Evolutionary conservation across 2,329 filamentous ascomycete genomes (phyloP), one percentile per base, ranked within the genome.

Genomic region (Aspergillus fischeri): DNA sequence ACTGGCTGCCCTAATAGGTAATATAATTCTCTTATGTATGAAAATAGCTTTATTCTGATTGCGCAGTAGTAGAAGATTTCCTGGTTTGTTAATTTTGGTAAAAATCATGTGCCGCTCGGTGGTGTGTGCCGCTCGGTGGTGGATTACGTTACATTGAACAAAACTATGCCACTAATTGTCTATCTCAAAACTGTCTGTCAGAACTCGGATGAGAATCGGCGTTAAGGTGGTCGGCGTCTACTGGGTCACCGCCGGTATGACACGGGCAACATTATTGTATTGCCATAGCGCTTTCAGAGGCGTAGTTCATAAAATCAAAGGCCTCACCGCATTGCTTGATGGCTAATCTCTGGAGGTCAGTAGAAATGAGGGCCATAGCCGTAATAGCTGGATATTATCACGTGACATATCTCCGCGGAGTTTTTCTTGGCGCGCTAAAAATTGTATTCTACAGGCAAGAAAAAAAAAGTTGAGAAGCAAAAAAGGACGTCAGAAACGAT

Each of bases 401-500:
- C 67, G 67, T 69, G 67, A 65, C 29, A 2, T 2, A 45, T 59
- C 62, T 63, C 60, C 59, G 59, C 57, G 51, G 54, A 47, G 14
- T 11, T 25, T 47, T 47, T 27, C 44, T 47, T 47, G 44, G 58
- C 57, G 58, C 62, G 59, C 64, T 65, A 65, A 67, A 67, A 65
- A 61, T 65, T 65, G 56, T 66, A 66, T 65, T 60, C 42, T 45
- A 20, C 42, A 25, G 21, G 21, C 24, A 11, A 25, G 44, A 54
- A 61, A 65, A 64, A 64, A 66, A 65, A 62, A 57, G 56, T 59
- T 61, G 53, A 54, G 55, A 52, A 58, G 61, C 54, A 56, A 57
- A 57, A 57, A 45, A 56, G 50, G 24, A 25, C 51, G 27, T 47
- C 9, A 17, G n/a, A 27, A 24, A 25, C 49, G 10, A 41, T 28